Percentiles rank a stretch among this genome's conserved stretches.
Conservation (phyloP, 2,329 filamentous ascomycete genomes). For the Arthrobotrys megalospora region DNA sequence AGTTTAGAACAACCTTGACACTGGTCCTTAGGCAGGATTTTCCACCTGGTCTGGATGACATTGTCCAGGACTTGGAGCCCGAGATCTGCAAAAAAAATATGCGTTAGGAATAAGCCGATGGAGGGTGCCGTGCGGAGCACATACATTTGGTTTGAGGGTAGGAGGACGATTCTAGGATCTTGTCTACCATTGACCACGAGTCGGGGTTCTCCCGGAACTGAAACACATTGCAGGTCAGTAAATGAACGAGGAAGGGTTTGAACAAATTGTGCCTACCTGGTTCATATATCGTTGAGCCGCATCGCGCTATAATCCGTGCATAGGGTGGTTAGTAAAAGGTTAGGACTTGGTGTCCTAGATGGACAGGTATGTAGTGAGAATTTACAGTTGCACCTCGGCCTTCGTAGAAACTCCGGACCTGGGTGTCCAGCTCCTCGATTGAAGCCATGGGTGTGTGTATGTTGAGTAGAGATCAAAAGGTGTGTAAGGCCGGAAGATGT, state of each 20-base stretch:
- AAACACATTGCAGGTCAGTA: neutral
- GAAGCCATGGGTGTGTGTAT: constrained; percentile 66
- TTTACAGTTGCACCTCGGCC: constrained; percentile 92
- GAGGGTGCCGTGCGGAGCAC: constrained; percentile 64
- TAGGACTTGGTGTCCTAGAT: constrained; percentile 24
- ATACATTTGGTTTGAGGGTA: constrained; percentile 97
- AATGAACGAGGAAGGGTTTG: constrained; percentile 26
- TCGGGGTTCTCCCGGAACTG: constrained; percentile 99
- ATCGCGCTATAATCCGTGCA: constrained; percentile 25
- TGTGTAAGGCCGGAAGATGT: constrained; percentile 12
- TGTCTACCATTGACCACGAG: constrained; percentile 96
- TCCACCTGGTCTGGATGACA: constrained; percentile 99
- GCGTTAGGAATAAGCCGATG: constrained; percentile 34
- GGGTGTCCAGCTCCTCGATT: constrained; percentile 91
- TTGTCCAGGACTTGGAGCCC: constrained; percentile 96
- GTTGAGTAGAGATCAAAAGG: constrained; percentile 18
- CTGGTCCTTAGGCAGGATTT: constrained; percentile 94
- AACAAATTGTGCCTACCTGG: constrained; percentile 34
- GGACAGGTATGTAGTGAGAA: constrained; percentile 60
- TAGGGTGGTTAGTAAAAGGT: neutral
- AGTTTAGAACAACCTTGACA: constrained; percentile 80
- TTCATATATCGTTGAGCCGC: constrained; percentile 56
- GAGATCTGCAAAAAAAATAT: constrained; percentile 75
- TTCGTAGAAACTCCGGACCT: constrained; percentile 97
- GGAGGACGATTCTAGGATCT: constrained; percentile 92